These are phyloP conservation scores for Globisporangium rhizosaccharum DNA, from an alignment of 352 stramenopile species.

Conservation along the genomic window DNA sequence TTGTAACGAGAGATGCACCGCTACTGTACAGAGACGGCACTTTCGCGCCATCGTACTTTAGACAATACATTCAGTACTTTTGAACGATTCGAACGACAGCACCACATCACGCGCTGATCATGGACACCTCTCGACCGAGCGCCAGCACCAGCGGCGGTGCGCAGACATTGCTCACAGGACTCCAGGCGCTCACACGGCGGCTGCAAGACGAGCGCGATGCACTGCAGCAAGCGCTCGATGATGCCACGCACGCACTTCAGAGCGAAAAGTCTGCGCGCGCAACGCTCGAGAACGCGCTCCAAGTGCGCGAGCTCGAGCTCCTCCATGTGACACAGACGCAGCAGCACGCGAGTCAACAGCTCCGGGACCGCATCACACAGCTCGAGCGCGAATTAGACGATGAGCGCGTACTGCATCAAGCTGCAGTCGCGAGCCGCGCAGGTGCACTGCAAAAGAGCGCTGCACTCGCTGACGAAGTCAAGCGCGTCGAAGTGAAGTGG, in stretches of 20 bases:
- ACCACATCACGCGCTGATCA: too few species aligned
- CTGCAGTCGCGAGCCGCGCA: conserved; percentile 44
- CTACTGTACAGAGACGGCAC: too few species aligned
- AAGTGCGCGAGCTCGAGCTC: conserved; percentile 63
- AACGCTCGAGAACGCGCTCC: conserved; percentile 51
- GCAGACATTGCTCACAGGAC: conserved; percentile 13
- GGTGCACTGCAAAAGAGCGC: conserved; percentile 51
- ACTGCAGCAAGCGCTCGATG: conserved; percentile 39
- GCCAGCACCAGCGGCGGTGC: not conserved
- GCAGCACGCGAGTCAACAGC: conserved; percentile 39
- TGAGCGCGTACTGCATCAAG: conserved; percentile 42
- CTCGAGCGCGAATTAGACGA: conserved; percentile 64
- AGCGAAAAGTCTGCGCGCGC: conserved; percentile 30
- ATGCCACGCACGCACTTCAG: conserved; percentile 37
- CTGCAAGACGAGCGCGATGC: conserved; percentile 61
- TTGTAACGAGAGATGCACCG: too few species aligned
- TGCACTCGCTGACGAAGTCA: conserved; percentile 39
- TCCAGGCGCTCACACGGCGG: conserved; percentile 54
- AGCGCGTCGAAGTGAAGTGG: conserved; percentile 46
- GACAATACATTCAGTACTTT: too few species aligned
- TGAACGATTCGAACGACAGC: too few species aligned
- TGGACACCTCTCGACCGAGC: not conserved
- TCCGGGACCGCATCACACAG: conserved; percentile 38
- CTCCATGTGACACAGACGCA: conserved; percentile 58
- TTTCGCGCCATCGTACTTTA: too few species aligned